Base-by-base conservation (phyloP, 139 green algal species). In the Chlorella sp. region DNA sequence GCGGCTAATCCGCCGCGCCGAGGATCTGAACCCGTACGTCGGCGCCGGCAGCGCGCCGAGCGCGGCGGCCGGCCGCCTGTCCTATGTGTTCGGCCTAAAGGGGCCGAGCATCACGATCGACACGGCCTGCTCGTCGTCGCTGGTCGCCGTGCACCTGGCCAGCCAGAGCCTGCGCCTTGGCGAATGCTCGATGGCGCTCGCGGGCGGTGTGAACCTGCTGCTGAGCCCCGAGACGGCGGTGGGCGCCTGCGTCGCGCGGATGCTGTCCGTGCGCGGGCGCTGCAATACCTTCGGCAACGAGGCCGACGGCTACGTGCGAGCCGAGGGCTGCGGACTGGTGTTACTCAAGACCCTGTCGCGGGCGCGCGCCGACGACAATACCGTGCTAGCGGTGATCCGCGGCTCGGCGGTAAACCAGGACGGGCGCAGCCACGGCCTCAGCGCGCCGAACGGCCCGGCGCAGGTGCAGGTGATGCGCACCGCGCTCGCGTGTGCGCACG, bases 221-320 rank as follows among this genome's bases (percentile, higher is more conserved):
- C 67, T 85, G 35, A 67, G 64, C 15, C 63, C 73, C 80, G 27
- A 42, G n/a, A n/a, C n/a, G n/a, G n/a, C n/a, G n/a, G n/a, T n/a
- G n/a, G n/a, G n/a, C n/a, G n/a, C n/a, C n/a, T n/a, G 63, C 8
- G 66, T 48, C 2, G 80, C 83, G 8, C 83, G 84, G 25, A 90
- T 94, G 88, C 74, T 91, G 41, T 75, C 83, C 3, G 38, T 65
- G 7, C 84, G 91, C 60, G 90, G 90, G 1, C 79, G 87, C 11
- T 90, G 85, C 77, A 93, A 92, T 50, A 72, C 79, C 7, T 59
- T 95, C 27, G 91, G 94, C 67, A 84, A 80, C 5, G 60, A 65
- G 2, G 91, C 88, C 1, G 86, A 93, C 61, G 92, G 92, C 29
- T 97, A 97, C 71, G 89, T 91, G 2, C 72, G 91, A 2, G 91